Base-by-base conservation (phyloP, 495 filamentous ascomycete genomes). In the Talaromyces proteolyticus region DNA sequence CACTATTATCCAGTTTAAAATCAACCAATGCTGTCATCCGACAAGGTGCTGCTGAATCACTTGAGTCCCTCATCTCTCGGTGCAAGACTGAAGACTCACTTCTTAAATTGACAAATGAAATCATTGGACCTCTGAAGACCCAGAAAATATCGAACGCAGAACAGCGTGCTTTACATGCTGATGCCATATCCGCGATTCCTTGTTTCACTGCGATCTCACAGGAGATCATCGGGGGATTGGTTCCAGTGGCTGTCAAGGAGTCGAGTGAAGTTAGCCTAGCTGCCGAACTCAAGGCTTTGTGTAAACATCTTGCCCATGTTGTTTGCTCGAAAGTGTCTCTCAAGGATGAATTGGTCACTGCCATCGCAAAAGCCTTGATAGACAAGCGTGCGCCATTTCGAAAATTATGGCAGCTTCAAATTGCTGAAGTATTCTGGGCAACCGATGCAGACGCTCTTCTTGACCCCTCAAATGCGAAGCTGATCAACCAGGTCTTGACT, bases 1-100 rank as follows among this genome's bases (percentile, higher is more conserved):
- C 90, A 16, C 66, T 98, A 4, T 59, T 97, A 8, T 80, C 89
- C 17, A 96, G 87, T 65, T 73, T 88, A 68, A 97, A 95, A 67
- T 97, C 93, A 7, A 87, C 86, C 49, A 96, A 94, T 58, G 67
- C 77, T 3, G 64, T 61, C 2, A 88, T 96, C 47, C 81, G 93
- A 39, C 81, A 79, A 46, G 89, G 88, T 8, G 87, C 87, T 18
- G 59, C 88, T 10, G 75, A 74, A 18, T 87, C 85, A 2, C 96
- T 97, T 63, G 69, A 75, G 48, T 75, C 82, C 3, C 64, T 89
- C 16, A 69, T 80, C 10, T 62, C 64, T 3, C 75, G 74, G 21
- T 88, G 78, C 51, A 67, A 77, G 11, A 75, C 85, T 50, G 72
- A 76, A 21, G 53, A 68, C 3, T 61, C 72, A 12, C 66, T 92